Base-by-base conservation (phyloP, 2,329 filamentous ascomycete species). In the Penicillium freii region DNA sequence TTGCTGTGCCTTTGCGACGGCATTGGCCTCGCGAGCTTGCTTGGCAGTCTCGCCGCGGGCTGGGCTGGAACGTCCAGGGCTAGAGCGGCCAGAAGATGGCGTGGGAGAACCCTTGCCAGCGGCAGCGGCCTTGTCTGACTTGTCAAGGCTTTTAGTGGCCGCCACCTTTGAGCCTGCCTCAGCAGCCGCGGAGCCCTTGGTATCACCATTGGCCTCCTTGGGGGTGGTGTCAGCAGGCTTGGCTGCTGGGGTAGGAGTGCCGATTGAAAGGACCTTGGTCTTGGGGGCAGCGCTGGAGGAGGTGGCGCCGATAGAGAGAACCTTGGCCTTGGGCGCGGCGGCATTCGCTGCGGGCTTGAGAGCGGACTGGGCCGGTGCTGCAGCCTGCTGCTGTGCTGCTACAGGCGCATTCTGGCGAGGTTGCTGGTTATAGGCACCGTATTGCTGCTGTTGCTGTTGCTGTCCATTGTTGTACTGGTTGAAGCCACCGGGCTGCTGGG, bases 81-180 rank as follows among this genome's bases (percentile, higher is more conserved):
- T 96, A 44, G 89, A 92, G 46, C 91, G 87, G 46, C 92, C 93
- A 11, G 91, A 94, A 1, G 90, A 90, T 9, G 90, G 89, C 5
- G 88, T 84, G 19, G 93, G 90, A 1, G 92, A 94, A 4, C 89
- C 88, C 71, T 86, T 89, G 54, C 91, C 91, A 67, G 84, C 84
- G 50, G 79, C 74, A 34, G 78, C 78, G 45, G 82, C 78, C 47
- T 78, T 88, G 54, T 92, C 90, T 0, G 90, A 88, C 82, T 96
- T 96, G 71, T 96, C 91, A 62, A 97, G 91, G 10, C 93, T 92
- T 78, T 97, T 97, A 50, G 86, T 81, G 5, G 92, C 93, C 2
- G 88, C 81, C n/a, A 89, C 87, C 78, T 97, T 97, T 60, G 92
- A 83, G 31, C 91, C 64, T 29, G 88, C 88, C 63, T 90, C 88